These are phyloP conservation scores for Erythrophleum fordii DNA, from an alignment of 306 rosid species.

Conservation along the genomic window DNA sequence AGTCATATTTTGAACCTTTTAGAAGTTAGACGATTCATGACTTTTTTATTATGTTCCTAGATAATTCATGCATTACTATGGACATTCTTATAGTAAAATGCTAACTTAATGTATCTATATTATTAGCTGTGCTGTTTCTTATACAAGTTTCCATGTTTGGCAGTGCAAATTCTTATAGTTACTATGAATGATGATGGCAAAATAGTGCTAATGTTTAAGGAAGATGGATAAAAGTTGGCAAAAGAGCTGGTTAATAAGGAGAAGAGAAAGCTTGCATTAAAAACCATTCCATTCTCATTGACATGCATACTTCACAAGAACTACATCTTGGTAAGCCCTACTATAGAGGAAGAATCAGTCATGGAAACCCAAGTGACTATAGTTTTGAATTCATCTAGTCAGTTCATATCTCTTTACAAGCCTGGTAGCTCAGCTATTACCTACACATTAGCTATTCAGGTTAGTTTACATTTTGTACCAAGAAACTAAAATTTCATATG, in stretches of 20 bases:
- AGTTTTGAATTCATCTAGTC: conserved; percentile 80
- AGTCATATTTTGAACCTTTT: conserved; percentile 18
- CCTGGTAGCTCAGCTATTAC: conserved; percentile 88
- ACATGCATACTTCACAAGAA: conserved; percentile 85
- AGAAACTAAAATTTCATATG: neutral
- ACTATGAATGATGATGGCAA: conserved; percentile 80
- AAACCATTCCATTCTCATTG: conserved; percentile 71
- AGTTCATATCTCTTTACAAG: conserved; percentile 80
- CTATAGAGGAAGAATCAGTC: conserved; percentile 87
- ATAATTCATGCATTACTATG: conserved; percentile 10
- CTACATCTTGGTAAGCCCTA: conserved; percentile 83
- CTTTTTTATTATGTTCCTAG: neutral
- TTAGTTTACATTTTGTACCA: conserved; percentile 40
- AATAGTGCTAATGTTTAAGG: conserved; percentile 64
- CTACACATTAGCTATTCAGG: conserved; percentile 74
- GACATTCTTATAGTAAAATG: conserved; percentile 19
- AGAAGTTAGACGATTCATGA: conserved; percentile 20
- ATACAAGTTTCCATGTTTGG: conserved; percentile 33
- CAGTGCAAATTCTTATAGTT: conserved; percentile 84
- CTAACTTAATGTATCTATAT: neutral
- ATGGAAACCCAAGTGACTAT: conserved; percentile 82
- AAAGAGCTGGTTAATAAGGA: conserved; percentile 71
- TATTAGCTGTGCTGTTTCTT: conserved; percentile 1
- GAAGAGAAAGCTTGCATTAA: conserved; percentile 72
- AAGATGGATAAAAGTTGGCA: conserved; percentile 55